These are phyloP conservation scores for Populus hybrid DNA, from an alignment of 441 rosid species.

Conservation along the genomic window DNA sequence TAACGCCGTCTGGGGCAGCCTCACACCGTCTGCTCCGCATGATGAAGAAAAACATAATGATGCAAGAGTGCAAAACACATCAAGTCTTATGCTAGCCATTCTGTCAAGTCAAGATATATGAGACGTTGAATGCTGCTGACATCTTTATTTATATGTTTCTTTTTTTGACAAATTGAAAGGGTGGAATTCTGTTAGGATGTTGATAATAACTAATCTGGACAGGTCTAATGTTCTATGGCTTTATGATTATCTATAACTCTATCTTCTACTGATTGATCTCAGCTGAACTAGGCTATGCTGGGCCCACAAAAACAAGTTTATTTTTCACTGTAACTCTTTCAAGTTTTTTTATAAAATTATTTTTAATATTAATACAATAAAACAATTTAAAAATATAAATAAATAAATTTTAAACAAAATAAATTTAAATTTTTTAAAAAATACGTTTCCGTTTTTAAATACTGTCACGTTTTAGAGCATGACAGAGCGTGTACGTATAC, in stretches of 20 bases:
- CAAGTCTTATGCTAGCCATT: not conserved
- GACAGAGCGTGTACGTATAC: conserved; percentile 41
- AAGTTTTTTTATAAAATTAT: too few relatives aligned
- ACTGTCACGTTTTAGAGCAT: conserved; percentile 23
- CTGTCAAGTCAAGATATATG: not conserved
- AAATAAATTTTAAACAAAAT: too few relatives aligned
- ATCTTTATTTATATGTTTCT: not conserved
- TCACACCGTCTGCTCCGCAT: conserved; percentile 8
- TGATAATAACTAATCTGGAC: too few relatives aligned
- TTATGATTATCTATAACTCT: not conserved
- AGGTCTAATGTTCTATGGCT: too few relatives aligned
- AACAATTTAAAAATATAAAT: too few relatives aligned
- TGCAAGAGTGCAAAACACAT: not conserved
- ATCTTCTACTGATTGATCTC: not conserved
- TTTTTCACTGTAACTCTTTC: too few relatives aligned
- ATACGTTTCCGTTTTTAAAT: too few relatives aligned
- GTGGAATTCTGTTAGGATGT: too few relatives aligned
- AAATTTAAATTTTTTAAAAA: too few relatives aligned
- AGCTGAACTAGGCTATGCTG: not conserved
- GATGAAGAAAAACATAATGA: conserved; percentile 4
- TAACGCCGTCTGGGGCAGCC: conserved; percentile 18
- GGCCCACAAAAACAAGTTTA: not conserved
- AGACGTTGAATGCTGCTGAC: not conserved
- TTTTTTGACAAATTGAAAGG: not conserved
- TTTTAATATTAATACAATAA: too few relatives aligned